phyloP scores from a whole-genome alignment of 2,329 filamentous ascomycete genomes.

The Aspergillus fructus region DNA sequence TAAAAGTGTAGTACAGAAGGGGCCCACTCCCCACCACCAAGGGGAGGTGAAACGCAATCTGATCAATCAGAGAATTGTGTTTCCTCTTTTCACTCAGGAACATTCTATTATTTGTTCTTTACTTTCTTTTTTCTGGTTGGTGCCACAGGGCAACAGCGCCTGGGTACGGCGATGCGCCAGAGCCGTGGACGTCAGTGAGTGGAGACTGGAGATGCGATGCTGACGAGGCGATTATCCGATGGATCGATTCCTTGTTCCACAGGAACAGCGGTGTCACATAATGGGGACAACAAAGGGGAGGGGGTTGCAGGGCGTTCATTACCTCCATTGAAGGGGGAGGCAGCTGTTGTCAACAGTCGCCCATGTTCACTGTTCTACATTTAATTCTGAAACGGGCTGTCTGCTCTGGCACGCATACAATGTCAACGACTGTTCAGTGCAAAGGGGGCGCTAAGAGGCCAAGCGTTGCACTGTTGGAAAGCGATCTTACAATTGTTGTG shows the following conservation, averaged over 20 bases:
- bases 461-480: no score
- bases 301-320: neutral
- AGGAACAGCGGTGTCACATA: neutral
- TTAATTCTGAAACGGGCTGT: no score
- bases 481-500: no score
- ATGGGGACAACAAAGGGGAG: neutral
- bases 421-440: no score
- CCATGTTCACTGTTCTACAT: neutral
- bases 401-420: no score
- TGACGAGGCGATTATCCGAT: neutral
- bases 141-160: neutral
- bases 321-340: neutral
- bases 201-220: neutral
- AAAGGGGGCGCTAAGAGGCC: no score
- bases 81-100: neutral
- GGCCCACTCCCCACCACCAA: neutral
- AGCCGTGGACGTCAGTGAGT: neutral
- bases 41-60: neutral
- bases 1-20: neutral
- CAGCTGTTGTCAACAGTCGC: neutral
- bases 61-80: neutral
- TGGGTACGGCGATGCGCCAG: neutral
- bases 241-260: neutral
- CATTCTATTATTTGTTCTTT: neutral
- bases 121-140: neutral